A percentile compares a stretch with the other conserved stretches of the same genome.
phyloP scores from a whole-genome alignment of 1,284 basidiomycete species.

The Leccinum ponderosum region DNA sequence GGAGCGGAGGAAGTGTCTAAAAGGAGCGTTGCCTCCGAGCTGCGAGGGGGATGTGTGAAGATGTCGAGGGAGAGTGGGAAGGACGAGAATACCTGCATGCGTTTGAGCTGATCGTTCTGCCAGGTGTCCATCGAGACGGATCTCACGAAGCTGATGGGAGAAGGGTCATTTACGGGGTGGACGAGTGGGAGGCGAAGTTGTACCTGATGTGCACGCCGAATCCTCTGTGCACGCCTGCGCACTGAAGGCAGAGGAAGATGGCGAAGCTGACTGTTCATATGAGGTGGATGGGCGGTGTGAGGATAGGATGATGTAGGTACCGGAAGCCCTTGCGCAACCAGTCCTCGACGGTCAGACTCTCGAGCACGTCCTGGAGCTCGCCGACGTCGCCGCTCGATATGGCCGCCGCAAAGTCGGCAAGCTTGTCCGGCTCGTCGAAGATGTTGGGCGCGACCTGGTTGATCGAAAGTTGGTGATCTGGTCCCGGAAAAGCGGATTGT shows the following conservation, averaged over 20 bases:
- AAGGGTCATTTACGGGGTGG: slow-evolving; percentile 7
- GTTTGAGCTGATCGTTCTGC: slow-evolving; percentile 86
- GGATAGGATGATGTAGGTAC: slow-evolving; percentile 10
- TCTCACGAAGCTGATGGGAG: slow-evolving; percentile 73
- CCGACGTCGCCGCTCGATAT: slow-evolving; percentile 90
- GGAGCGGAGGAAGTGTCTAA: slow-evolving; percentile 74
- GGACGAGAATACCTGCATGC: slow-evolving; percentile 74
- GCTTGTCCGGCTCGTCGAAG: slow-evolving; percentile 97
- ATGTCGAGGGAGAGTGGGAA: slow-evolving; percentile 6
- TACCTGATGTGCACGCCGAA: slow-evolving; percentile 87
- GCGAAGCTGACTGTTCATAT: slow-evolving; percentile 59
- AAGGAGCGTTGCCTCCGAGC: slow-evolving; percentile 85
- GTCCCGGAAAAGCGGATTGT: slow-evolving; percentile 97
- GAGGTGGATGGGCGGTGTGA: not conserved
- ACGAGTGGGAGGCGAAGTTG: slow-evolving; percentile 13
- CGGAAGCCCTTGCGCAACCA: slow-evolving; percentile 68
- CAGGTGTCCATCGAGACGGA: slow-evolving; percentile 96
- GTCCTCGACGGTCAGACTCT: slow-evolving; percentile 86
- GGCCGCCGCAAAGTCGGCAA: slow-evolving; percentile 97
- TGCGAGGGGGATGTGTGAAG: slow-evolving; percentile 34
- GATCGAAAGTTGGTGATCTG: slow-evolving; percentile 96
- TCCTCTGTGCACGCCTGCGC: slow-evolving; percentile 87
- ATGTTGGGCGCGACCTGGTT: slow-evolving; percentile 94
- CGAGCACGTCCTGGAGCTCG: slow-evolving; percentile 94
- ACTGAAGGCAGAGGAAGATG: slow-evolving; percentile 89